Percentiles rank a stretch among this genome's conserved stretches.
Evolutionary conservation across 83 land plant genomes (phyloP).

Genomic region (Isoetes engelmannii): DNA sequence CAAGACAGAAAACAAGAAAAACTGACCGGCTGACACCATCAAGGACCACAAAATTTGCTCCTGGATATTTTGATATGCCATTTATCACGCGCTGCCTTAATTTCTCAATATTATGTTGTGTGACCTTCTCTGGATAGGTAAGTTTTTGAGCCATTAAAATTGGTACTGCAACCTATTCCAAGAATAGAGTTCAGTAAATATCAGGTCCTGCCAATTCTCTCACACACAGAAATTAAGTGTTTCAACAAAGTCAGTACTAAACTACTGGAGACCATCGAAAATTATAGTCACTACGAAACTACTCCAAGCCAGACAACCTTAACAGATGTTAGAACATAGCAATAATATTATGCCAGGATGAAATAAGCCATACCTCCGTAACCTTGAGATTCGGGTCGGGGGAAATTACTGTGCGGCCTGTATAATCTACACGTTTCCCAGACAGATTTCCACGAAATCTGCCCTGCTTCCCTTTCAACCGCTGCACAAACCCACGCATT

Average conservation of each 20-base stretch:
- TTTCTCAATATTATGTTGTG: conserved; percentile 79
- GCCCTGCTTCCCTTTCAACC: conserved; percentile 97
- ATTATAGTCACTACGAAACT: not conserved
- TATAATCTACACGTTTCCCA: conserved; percentile 95
- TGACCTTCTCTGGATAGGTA: conserved; percentile 89
- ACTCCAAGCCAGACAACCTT: no score
- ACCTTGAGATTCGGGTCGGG: conserved; percentile 97
- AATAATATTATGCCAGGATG: no score
- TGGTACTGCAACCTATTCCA: conserved; percentile 75
- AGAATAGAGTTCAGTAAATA: conserved; percentile 3
- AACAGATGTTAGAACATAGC: not conserved
- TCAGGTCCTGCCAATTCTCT: not conserved
- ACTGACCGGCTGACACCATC: conserved; percentile 11
- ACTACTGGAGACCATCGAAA: no score
- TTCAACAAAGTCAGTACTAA: no score
- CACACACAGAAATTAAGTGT: not conserved
- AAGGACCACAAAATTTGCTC: conserved; percentile 67
- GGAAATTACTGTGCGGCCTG: conserved; percentile 96
- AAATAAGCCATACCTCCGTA: conserved; percentile 52
- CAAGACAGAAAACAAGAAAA: not conserved
- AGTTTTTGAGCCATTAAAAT: conserved; percentile 74
- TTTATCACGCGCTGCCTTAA: conserved; percentile 71
- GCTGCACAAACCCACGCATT: conserved; percentile 81
- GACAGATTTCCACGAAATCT: conserved; percentile 94
- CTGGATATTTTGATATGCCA: conserved; percentile 74